These are phyloP conservation scores for Aspergillus quadricinctus DNA, from an alignment of 2,329 filamentous ascomycete genomes.

Conservation along the genomic window DNA sequence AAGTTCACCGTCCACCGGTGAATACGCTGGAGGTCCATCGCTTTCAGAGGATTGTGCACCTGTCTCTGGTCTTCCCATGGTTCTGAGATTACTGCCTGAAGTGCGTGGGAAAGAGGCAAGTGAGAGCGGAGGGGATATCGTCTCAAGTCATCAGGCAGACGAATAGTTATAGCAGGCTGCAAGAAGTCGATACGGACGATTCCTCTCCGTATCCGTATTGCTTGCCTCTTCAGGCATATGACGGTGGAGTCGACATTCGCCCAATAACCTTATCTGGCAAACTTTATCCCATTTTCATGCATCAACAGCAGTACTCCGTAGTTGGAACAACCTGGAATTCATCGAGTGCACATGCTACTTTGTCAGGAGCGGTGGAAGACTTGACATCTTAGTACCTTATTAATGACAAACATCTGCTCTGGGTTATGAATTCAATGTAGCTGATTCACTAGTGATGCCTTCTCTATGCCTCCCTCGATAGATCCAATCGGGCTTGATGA, in stretches of 20 bases:
- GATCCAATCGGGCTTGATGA: not conserved
- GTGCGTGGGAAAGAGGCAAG: not conserved
- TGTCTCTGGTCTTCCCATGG: not conserved
- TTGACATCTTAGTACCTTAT: no score
- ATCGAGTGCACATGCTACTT: no score
- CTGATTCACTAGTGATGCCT: no score
- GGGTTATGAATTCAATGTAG: no score
- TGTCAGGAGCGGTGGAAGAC: no score
- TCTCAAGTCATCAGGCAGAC: not conserved
- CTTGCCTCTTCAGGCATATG: not conserved
- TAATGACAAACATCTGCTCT: no score
- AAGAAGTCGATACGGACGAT: not conserved
- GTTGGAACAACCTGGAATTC: not conserved
- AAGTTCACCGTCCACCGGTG: not conserved
- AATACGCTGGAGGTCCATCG: not conserved
- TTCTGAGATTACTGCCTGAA: not conserved
- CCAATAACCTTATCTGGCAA: not conserved
- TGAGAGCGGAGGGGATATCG: not conserved
- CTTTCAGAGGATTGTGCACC: not conserved
- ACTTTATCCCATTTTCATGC: not conserved
- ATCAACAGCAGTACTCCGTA: no score
- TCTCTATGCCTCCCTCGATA: no score
- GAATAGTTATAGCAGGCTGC: not conserved
- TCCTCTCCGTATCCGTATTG: not conserved
- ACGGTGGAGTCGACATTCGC: not conserved